Percentiles rank a stretch among this genome's conserved stretches.
Conservation (phyloP, 176 grass and related monocot genomes). For the Carex pumila region DNA sequence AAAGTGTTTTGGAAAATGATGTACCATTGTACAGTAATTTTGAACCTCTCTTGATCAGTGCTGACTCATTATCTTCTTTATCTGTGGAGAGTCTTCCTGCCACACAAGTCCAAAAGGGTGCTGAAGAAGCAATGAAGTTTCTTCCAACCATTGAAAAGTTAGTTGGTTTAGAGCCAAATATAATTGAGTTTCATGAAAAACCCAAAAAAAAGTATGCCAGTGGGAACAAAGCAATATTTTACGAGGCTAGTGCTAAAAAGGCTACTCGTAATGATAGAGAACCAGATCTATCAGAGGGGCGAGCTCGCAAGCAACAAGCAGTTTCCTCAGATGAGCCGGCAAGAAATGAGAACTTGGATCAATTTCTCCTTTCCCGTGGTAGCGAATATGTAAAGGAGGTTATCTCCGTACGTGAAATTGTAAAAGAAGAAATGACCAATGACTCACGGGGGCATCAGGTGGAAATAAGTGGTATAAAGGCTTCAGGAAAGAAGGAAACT, state of each 20-base stretch:
- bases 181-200: too few relatives aligned
- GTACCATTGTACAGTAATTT: neutral
- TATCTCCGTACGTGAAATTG: conserved; percentile 20
- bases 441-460: neutral
- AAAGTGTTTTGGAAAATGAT: neutral
- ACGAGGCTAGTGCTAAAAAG: neutral
- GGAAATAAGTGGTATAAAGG: neutral
- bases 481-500: conserved; percentile 9
- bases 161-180: too few relatives aligned
- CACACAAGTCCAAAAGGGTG: too few relatives aligned
- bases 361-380: conserved; percentile 32
- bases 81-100: too few relatives aligned
- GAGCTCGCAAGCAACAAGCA: conserved; percentile 34
- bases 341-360: conserved; percentile 46
- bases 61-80: neutral
- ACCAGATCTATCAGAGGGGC: conserved; percentile 13
- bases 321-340: conserved; percentile 18
- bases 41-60: neutral
- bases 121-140: too few relatives aligned
- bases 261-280: conserved; percentile 3
- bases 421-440: conserved; percentile 24
- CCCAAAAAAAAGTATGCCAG: neutral
- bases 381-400: neutral
- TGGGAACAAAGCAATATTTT: neutral
- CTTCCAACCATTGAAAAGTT: too few relatives aligned